Evolutionary conservation across 805 yeast genomes (phyloP), one percentile per base, ranked within the genome.

Genomic region (Metschnikowia peoriensis): DNA sequence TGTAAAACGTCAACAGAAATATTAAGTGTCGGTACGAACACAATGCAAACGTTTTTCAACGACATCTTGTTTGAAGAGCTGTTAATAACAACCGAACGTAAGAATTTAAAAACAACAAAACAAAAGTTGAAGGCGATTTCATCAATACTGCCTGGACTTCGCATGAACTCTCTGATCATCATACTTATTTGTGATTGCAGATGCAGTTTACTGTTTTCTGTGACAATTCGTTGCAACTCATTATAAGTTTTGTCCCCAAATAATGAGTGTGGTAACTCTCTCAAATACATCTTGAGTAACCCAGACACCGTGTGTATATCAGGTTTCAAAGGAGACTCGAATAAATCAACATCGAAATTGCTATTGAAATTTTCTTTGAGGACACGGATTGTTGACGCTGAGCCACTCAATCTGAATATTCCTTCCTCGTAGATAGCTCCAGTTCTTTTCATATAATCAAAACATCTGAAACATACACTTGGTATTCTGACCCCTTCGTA

Each of bases 301-400:
- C 97, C 96, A 2, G 97, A 86, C 7, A 89, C 86, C 0, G 97
- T 87, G 67, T 93, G 91, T 32, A 89, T 85, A 67, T 92, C 97
- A 0, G 84, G 84, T 38, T 65, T 68, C 37, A 76, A 66, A 0
- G 68, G 66, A 28, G 80, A 57, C 38, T 69, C 68, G 56, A 75
- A 78, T 48, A 92, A 73, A 62, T 89, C 90, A 43, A 88, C 73
- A 65, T 92, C 97, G 52, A 80, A 79, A 6, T 79, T 75, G 11
- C 66, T 74, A 64, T 91, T 89, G 72, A 88, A 93, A 44, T 71
- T 75, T 44, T 82, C 88, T 61, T 85, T 88, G 53, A 89, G 76
- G 40, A 76, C 80, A 57, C 85, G 82, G 39, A 89, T 89, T 48
- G 86, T 78, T 1, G 90, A 79, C 51, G 91, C 87, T 38, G 96